These are phyloP conservation scores for Tetrapisispora iriomotensis DNA, from an alignment of 805 yeast species.

Conservation along the genomic window DNA sequence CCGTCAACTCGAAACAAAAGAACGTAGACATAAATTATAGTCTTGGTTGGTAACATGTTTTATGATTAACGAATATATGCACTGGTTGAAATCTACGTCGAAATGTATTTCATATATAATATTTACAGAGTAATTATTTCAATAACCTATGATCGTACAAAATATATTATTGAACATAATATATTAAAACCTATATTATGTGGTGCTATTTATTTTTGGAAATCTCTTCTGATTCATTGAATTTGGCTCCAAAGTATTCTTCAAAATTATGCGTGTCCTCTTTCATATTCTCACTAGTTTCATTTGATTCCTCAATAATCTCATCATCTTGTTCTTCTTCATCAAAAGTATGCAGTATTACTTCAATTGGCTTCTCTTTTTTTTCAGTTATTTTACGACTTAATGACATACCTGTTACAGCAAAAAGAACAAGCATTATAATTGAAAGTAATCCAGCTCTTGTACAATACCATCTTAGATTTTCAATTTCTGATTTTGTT, in stretches of 20 bases:
- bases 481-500: conserved; percentile 77
- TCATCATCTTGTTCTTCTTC: conserved; percentile 32
- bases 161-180: not conserved
- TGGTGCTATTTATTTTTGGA: not conserved
- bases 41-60: too few species aligned
- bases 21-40: conserved; percentile 37
- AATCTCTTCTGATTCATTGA: not conserved
- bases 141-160: not conserved
- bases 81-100: too few species aligned
- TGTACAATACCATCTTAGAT: conserved; percentile 86
- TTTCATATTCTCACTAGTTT: conserved; percentile 1
- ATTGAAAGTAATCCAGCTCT: conserved; percentile 78
- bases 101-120: too few species aligned
- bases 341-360: conserved; percentile 21
- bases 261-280: conserved; percentile 4
- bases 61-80: too few species aligned
- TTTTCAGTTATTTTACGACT: conserved; percentile 30
- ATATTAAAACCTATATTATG: not conserved
- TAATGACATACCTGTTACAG: conserved; percentile 43
- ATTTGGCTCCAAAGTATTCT: conserved; percentile 2
- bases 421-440: conserved; percentile 49
- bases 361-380: conserved; percentile 28
- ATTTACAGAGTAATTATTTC: not conserved
- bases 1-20: conserved; percentile 41
- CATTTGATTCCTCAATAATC: conserved; percentile 19